Evolutionary conservation across 164 flowering plant genomes (phyloP).

Genomic region (Liquidambar formosana): DNA sequence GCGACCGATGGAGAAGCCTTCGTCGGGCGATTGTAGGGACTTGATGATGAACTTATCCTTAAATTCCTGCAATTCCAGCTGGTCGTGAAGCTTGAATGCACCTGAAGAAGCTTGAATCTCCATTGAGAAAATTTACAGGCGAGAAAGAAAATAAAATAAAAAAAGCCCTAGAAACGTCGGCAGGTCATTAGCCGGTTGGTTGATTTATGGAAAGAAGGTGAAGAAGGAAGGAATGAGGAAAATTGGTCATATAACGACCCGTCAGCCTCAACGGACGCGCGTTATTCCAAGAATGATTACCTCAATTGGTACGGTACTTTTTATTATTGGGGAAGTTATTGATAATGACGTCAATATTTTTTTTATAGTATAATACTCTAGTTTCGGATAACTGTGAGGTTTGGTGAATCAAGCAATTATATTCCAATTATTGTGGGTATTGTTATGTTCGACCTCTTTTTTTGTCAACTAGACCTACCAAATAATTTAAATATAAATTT

Average conservation of each 20-base stretch:
- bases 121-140: neutral
- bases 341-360: neutral
- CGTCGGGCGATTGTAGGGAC: slow-evolving; percentile 47
- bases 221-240: neutral
- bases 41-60: slow-evolving; percentile 65
- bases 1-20: slow-evolving; percentile 66
- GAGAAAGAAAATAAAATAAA: neutral
- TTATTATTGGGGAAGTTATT: no score
- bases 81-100: slow-evolving; percentile 59
- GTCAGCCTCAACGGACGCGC: neutral
- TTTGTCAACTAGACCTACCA: no score
- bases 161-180: neutral
- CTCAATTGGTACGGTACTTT: no score
- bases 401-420: neutral
- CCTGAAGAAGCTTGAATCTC: slow-evolving; percentile 18
- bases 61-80: slow-evolving; percentile 71
- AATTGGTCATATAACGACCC: neutral
- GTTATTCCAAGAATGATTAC: neutral
- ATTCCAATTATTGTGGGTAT: slow-evolving; percentile 1
- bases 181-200: neutral
- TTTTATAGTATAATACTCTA: neutral
- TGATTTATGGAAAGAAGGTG: neutral
- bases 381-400: neutral
- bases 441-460: no score
- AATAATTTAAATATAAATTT: no score